Percentiles rank a stretch among this genome's conserved stretches.
phyloP scores from a whole-genome alignment of 257 asterid genomes.

The Solanum infundibuliforme region DNA sequence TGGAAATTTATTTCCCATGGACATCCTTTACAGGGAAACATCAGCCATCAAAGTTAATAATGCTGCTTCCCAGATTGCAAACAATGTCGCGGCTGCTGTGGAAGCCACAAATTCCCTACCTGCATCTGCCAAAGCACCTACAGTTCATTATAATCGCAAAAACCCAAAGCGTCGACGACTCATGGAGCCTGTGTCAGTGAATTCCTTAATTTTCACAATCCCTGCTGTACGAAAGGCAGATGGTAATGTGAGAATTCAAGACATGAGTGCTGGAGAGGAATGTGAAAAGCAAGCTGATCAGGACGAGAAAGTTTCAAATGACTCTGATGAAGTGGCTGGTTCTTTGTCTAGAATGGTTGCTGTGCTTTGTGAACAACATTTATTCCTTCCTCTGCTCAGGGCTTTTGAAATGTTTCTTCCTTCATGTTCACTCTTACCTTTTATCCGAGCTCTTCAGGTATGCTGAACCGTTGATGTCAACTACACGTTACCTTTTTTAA shows the following conservation, averaged over 20 bases:
- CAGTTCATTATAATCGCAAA: slow-evolving; percentile 74
- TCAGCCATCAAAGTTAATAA: slow-evolving; percentile 90
- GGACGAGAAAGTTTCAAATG: slow-evolving; percentile 29
- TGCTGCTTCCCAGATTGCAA: slow-evolving; percentile 82
- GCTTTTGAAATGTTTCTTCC: slow-evolving; percentile 98
- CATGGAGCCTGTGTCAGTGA: slow-evolving; percentile 43
- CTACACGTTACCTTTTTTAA: neutral
- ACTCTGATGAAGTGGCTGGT: slow-evolving; percentile 48
- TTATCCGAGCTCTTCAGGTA: slow-evolving; percentile 96
- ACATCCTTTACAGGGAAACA: slow-evolving; percentile 69
- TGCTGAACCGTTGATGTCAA: slow-evolving; percentile 7
- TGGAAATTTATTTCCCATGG: slow-evolving; percentile 4
- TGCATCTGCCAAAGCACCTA: slow-evolving; percentile 46
- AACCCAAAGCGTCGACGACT: slow-evolving; percentile 82
- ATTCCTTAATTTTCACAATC: slow-evolving; percentile 23
- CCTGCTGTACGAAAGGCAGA: slow-evolving; percentile 39
- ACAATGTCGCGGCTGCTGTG: slow-evolving; percentile 87
- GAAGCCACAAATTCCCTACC: slow-evolving; percentile 80
- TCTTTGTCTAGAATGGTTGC: slow-evolving; percentile 83
- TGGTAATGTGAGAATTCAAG: slow-evolving; percentile 28
- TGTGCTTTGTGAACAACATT: slow-evolving; percentile 82
- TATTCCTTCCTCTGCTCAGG: slow-evolving; percentile 82
- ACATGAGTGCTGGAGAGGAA: slow-evolving; percentile 38
- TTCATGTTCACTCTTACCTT: slow-evolving; percentile 90
- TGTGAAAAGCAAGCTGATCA: slow-evolving; percentile 27